Percentiles rank a stretch among this genome's conserved stretches.
Evolutionary conservation across 164 flowering plant species (phyloP).

Genomic region (Chloranthus sessilifolius): DNA sequence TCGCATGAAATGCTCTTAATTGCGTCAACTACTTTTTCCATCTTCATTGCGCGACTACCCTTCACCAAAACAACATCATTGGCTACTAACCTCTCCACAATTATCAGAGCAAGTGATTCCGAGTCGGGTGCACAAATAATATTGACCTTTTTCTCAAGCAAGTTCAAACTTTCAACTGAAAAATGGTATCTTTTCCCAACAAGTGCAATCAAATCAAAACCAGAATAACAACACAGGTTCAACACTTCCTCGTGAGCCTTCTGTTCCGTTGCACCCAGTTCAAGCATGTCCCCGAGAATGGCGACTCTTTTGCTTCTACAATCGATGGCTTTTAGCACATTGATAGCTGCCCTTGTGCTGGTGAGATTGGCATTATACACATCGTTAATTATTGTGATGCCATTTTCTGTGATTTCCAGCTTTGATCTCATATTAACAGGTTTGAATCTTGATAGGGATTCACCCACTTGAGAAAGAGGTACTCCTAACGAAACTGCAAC

Average conservation of each 20-base stretch:
- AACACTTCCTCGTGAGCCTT: conserved; percentile 23
- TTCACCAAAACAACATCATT: conserved; percentile 32
- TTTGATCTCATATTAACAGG: conserved; percentile 30
- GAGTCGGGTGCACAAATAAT: conserved; percentile 14
- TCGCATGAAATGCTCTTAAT: conserved; percentile 20
- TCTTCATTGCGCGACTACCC: conserved; percentile 27
- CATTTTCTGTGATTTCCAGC: conserved; percentile 23
- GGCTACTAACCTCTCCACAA: conserved; percentile 10
- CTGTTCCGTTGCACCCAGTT: conserved; percentile 23
- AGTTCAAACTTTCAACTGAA: conserved; percentile 22
- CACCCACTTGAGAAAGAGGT: conserved; percentile 26
- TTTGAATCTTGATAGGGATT: conserved; percentile 20
- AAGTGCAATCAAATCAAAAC: conserved; percentile 23
- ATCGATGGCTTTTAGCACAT: conserved; percentile 21
- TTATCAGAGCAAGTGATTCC: conserved; percentile 15
- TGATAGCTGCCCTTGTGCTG: conserved; percentile 25
- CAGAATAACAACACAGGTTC: conserved; percentile 13
- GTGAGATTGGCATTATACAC: conserved; percentile 32
- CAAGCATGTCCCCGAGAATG: conserved; percentile 35
- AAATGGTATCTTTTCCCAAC: conserved; percentile 23
- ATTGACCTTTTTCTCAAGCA: conserved; percentile 10
- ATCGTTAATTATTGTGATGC: conserved; percentile 29
- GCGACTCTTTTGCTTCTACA: conserved; percentile 28
- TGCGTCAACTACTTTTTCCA: conserved; percentile 26
- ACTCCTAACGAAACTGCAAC: conserved; percentile 24